Percentiles rank a stretch among this genome's conserved stretches.
Evolutionary conservation across 257 asterid genomes (phyloP).

Genomic region (Solanum sejunctum): DNA sequence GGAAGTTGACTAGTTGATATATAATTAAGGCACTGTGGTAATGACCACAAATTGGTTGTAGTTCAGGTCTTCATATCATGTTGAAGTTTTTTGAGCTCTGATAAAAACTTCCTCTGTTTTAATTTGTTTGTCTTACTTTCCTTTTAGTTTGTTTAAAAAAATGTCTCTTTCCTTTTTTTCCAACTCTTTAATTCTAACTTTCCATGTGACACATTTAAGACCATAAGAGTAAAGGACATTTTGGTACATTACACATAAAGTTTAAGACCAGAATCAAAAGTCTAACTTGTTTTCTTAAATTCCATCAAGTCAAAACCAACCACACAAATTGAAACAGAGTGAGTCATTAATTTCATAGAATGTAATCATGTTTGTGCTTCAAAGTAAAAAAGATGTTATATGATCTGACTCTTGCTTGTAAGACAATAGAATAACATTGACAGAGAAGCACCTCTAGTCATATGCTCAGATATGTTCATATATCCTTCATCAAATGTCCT

Average conservation of each 20-base stretch:
- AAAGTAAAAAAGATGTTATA: neutral
- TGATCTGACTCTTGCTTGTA: neutral
- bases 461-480: neutral
- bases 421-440: neutral
- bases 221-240: no score
- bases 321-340: neutral
- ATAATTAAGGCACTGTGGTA: neutral
- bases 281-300: neutral
- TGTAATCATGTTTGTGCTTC: neutral
- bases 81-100: neutral
- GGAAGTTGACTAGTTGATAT: conserved; percentile 1
- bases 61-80: neutral
- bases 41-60: neutral
- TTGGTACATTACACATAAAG: no score
- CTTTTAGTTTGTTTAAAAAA: no score
- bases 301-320: neutral
- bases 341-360: neutral
- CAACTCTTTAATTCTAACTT: neutral
- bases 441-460: neutral
- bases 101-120: neutral
- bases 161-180: neutral
- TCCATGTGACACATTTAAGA: neutral
- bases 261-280: neutral
- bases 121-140: neutral
- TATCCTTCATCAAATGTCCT: neutral